phyloP scores from a whole-genome alignment of 805 yeast genomes.

The Saturnispora diversa region DNA sequence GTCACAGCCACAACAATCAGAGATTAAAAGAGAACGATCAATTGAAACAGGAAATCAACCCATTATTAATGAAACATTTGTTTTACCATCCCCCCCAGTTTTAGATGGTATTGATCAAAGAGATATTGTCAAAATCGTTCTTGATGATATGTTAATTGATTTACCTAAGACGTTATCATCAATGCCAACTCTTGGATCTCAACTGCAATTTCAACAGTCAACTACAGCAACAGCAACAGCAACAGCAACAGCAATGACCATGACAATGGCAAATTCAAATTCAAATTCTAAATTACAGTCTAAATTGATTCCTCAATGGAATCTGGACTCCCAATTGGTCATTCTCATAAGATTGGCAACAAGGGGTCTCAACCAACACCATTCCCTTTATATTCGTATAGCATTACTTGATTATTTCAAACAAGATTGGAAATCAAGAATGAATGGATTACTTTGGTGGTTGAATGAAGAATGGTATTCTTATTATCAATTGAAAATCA shows the following conservation, averaged over 20 bases:
- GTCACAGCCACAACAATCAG: neutral
- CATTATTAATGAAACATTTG: conserved; percentile 26
- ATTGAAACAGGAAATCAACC: neutral
- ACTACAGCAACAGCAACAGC: conserved; percentile 22
- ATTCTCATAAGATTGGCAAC: conserved; percentile 72
- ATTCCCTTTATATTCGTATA: conserved; percentile 57
- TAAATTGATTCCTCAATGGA: conserved; percentile 46
- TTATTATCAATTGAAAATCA: conserved; percentile 40
- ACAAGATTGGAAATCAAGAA: conserved; percentile 59
- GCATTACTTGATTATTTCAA: conserved; percentile 67
- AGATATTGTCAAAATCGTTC: conserved; percentile 46
- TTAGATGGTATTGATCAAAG: conserved; percentile 48
- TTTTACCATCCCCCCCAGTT: conserved; percentile 49
- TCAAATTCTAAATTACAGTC: conserved; percentile 36
- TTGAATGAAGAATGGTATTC: conserved; percentile 82
- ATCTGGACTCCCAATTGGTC: conserved; percentile 65
- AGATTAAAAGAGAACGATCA: neutral
- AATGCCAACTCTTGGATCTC: conserved; percentile 1
- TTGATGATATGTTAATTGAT: conserved; percentile 49
- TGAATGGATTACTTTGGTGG: conserved; percentile 84
- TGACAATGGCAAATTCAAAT: no score
- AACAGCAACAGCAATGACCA: no score
- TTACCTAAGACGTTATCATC: conserved; percentile 1
- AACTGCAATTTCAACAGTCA: conserved; percentile 20
- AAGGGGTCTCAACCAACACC: conserved; percentile 48